Base-by-base conservation (phyloP, 306 rosid species). In the Fragaria nilgerrensis region DNA sequence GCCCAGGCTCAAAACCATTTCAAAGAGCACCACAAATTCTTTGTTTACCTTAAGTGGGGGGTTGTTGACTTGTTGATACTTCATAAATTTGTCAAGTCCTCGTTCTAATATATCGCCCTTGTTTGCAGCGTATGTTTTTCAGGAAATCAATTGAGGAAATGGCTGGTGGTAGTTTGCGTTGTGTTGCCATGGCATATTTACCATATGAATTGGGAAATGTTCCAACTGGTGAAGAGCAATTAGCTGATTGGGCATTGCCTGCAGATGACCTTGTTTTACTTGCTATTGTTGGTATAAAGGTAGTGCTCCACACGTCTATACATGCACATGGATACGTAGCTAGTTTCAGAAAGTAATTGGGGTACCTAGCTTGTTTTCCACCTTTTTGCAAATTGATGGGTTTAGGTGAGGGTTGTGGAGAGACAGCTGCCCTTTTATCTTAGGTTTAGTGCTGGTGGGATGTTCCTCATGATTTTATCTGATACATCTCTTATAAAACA, bases 271-370 rank as follows among this genome's bases (percentile, higher is more conserved):
- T 93, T 75, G 75, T 86, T 71, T 85, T 93, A 81, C 84, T 93
- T 85, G 98, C 98, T 76, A 90, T 93, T 78, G 87, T 93, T 74
- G 98, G 98, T 75, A 76, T 93, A 68, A 93, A 93, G 98, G 98
- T 90, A 78, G 15, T 37, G 39, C 20, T 72, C 32, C 36, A 32
- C 12, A 47, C 50, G 13, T 55, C 27, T 11, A 70, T 9, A 5
- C 43, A 41, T 32, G 27, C 47, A 63, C 41, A 25, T 59, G 25
- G 20, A 69, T 69, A 12, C 17, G n/a, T 32, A 27, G 27, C 16
- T 66, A 8, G 12, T 32, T 22, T 68, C 3, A 10, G 19, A 11
- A 41, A 10, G 34, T 9, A 68, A n/a, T 68, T 12, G 34, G 20
- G 72, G 5, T 53, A 43, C 27, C 11, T 66, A 41, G 7, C n/a